Base-by-base conservation (phyloP, 2,329 filamentous ascomycete genomes). In the Amesomyces nigricolor region DNA sequence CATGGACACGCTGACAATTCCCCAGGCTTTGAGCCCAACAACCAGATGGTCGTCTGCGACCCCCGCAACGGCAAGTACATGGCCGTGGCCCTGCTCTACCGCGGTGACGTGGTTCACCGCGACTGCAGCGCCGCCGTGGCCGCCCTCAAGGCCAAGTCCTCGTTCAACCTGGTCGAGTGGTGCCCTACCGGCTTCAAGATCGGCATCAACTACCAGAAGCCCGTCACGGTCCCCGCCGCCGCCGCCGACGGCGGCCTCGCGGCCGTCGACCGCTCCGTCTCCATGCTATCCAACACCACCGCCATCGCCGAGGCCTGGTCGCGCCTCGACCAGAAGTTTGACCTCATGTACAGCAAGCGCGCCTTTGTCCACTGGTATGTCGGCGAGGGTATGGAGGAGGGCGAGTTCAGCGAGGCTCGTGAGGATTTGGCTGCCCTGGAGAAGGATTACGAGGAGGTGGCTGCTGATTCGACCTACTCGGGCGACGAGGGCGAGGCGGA, bases 331-430 rank as follows among this genome's bases (percentile, higher is more conserved):
- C 77, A 86, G 78, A 88, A 88, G 76, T 88, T 88, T 72, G 85
- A 88, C 65, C 84, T 88, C 66, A 88, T 88, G 85, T 87, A 88
- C 79, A 85, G 80, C 75, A 88, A 88, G 80, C 84, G 85, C 63
- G 85, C 85, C 58, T 88, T 88, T 65, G 85, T 88, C 45, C 85
- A 88, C 75, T 88, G 85, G 85, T 88, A 88, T 64, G 89, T 94
- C 52, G 89, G 89, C 63, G 89, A 94, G 76, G 89, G 89, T 75
- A 94, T 94, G 89, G 89, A 94, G 77, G 89, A 94, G 72, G 89
- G 89, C 66, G 89, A 94, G 73, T 94, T 94, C 77, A 88, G 85
- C 61, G 89, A 94, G 74, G 89, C 89, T 59, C 86, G 89, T 64
- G 89, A 94, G 76, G 89, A 94, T 71, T 78, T 94, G 58, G 89